phyloP scores from a whole-genome alignment of 2,329 filamentous ascomycete species.

The Penicillium hesseltinei region DNA sequence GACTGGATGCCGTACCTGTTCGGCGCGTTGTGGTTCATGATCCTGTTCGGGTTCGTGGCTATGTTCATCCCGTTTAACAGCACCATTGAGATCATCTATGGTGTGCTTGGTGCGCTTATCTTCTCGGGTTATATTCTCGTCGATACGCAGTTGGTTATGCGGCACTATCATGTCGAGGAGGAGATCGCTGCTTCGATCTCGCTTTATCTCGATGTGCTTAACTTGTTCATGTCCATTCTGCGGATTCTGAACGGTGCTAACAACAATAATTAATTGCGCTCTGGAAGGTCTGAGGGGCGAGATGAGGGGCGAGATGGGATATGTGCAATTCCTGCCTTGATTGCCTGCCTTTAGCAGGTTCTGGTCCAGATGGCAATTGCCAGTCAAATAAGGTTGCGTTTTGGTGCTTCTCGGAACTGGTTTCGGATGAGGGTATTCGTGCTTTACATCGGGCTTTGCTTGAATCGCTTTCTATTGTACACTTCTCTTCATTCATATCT shows the following conservation, averaged over 20 bases:
- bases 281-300: background rate
- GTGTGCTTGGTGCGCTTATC: conserved; percentile 75
- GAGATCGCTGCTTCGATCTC: conserved; percentile 95
- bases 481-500: background rate
- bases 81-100: conserved; percentile 80
- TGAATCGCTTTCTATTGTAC: background rate
- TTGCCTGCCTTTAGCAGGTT: background rate
- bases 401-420: conserved; percentile 6
- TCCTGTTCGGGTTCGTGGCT: conserved; percentile 91
- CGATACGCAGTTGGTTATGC: conserved; percentile 92
- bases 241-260: conserved; percentile 88
- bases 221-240: conserved; percentile 93
- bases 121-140: conserved; percentile 95
- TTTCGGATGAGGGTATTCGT: background rate
- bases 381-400: background rate
- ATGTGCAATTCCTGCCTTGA: background rate
- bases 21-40: conserved; percentile 81
- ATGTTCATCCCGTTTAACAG: conserved; percentile 83
- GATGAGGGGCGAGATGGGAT: background rate
- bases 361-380: background rate
- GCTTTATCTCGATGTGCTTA: conserved; percentile 93
- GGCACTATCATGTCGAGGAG: conserved; percentile 96
- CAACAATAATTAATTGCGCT: conserved; percentile 71
- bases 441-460: background rate
- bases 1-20: conserved; percentile 96